Base-by-base conservation (phyloP, 768 basidiomycete genomes). In the Mycena chlorophos region DNA sequence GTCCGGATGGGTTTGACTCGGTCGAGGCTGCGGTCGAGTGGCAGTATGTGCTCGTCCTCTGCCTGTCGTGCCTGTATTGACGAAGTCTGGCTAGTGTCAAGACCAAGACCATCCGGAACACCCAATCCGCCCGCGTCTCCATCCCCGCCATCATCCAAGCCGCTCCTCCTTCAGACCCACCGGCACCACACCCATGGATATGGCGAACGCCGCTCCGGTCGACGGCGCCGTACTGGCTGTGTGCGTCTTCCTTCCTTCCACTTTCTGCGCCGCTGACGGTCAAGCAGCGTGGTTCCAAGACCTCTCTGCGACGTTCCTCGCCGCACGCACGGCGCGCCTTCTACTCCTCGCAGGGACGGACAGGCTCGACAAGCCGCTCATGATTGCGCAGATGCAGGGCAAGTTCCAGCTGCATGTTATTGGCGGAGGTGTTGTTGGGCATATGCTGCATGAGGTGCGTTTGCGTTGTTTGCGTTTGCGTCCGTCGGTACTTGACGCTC, bases 311-410 rank as follows among this genome's bases (percentile, higher is more conserved):
- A 78, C 79, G 22, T 99, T 99, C 71, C 78, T 98, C 1, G 71
- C 79, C 0, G 83, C 85, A 0, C 83, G 87, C 14, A 83, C 91
- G 0, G 96, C 95, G 0, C 85, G 95, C 26, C 73, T 99, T 25
- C 82, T 99, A 22, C 82, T 98, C 10, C 77, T 99, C 16, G 97
- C 97, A 0, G 96, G 95, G 0, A 86, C 94, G 17, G 97, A 99
- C 63, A 79, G 94, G 17, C 82, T 98, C 3, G 97, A 99, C 66
- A 88, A 84, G 63, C 86, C 92, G 62, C 79, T 99, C 43, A 97
- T 96, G 88, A 94, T 98, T 48, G 97, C 89, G 1, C 93, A 95
- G 67, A 95, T 96, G 93, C 92, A 88, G 68, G 91, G 88, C 65
- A 98, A 97, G 69, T 99, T 98, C 71, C 96, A 98, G 72, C 80